A percentile compares a stretch with the other conserved stretches of the same genome.
Evolutionary conservation across 2,329 filamentous ascomycete species (phyloP).

Genomic region (Fragosphaeria purpurea): DNA sequence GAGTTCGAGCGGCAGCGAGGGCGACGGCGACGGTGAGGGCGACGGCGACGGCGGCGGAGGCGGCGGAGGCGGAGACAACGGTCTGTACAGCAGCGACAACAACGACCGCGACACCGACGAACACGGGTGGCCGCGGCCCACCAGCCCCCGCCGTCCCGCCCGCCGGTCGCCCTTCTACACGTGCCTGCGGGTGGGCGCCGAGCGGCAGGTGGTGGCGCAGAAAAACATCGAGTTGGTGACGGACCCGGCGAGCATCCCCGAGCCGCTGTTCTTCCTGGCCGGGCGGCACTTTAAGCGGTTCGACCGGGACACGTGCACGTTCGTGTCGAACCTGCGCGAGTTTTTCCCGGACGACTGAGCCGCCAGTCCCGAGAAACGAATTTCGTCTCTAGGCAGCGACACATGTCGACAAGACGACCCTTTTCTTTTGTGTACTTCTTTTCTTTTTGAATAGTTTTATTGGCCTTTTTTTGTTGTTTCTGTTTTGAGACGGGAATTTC

Average conservation of each 20-base stretch:
- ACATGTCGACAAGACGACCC: background rate
- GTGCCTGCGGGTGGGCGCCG: conserved; percentile 45
- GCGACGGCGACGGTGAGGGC: background rate
- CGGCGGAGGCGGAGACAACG: background rate
- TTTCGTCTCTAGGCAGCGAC: too few relatives aligned
- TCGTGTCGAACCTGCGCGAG: conserved; percentile 72
- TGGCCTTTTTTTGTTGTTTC: too few relatives aligned
- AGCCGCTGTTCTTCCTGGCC: conserved; percentile 55
- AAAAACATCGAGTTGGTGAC: conserved; percentile 64
- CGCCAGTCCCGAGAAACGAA: too few relatives aligned
- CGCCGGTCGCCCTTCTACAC: conserved; percentile 61
- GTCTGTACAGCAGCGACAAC: background rate
- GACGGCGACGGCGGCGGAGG: conserved; percentile 1
- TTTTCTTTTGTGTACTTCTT: background rate
- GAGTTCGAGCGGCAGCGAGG: conserved; percentile 37
- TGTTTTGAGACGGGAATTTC: too few relatives aligned
- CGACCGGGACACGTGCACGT: conserved; percentile 54
- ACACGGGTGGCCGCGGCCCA: background rate
- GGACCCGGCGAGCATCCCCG: conserved; percentile 36
- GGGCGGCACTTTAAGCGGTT: conserved; percentile 86
- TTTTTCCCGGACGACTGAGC: conserved; percentile 75
- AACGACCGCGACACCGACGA: background rate
- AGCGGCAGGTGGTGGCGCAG: conserved; percentile 64
- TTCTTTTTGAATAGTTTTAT: background rate
- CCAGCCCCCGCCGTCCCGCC: too few relatives aligned